A percentile compares a stretch with the other conserved stretches of the same genome.
These are phyloP conservation scores for Scleromitrula shiraiana DNA, from an alignment of 2,329 filamentous ascomycete genomes.

Conservation along the genomic window DNA sequence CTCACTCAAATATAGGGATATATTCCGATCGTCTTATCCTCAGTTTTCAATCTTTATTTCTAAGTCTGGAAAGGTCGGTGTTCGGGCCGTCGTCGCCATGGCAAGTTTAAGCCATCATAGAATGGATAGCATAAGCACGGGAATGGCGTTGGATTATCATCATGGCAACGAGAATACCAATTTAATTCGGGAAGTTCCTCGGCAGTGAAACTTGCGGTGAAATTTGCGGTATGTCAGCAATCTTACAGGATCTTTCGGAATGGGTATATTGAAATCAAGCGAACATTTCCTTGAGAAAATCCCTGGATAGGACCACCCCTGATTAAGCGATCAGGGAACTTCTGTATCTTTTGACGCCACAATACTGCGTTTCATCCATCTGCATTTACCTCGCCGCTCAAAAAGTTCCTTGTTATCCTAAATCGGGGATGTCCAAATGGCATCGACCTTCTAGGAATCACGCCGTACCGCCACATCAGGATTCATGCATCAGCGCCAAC, in stretches of 20 bases:
- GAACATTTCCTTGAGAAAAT: neutral
- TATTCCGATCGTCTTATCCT: neutral
- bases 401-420: neutral
- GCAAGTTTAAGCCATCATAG: neutral
- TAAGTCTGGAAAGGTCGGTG: neutral
- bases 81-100: neutral
- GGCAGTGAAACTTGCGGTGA: neutral
- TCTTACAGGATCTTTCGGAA: neutral
- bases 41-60: neutral
- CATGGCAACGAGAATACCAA: neutral
- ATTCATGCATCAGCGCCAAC: constrained; percentile 2
- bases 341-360: neutral
- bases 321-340: neutral
- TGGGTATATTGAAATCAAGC: neutral
- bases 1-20: neutral
- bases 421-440: neutral
- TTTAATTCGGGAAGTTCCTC: neutral
- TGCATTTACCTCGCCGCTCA: neutral
- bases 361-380: too few relatives aligned
- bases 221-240: neutral
- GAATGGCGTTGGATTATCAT: neutral
- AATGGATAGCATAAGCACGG: neutral
- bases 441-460: neutral
- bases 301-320: neutral
- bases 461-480: constrained; percentile 6